These are phyloP conservation scores for Mycena floridula DNA, from an alignment of 768 basidiomycete species.

Conservation along the genomic window DNA sequence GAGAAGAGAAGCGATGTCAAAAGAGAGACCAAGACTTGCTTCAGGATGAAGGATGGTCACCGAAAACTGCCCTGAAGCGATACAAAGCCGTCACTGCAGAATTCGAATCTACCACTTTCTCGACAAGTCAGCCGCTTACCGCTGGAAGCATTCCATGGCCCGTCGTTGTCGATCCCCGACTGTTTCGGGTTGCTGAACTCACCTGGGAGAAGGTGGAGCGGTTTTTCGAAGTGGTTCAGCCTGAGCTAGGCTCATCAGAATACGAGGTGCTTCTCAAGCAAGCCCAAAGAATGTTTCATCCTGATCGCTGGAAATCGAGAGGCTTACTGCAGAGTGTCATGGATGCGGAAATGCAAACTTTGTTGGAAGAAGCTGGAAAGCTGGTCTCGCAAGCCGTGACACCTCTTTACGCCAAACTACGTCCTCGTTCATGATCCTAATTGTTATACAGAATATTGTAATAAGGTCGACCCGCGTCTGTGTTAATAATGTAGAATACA, in stretches of 20 bases:
- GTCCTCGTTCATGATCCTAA: too few relatives aligned
- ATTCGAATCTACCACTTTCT: not conserved
- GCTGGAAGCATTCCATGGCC: not conserved
- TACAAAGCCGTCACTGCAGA: not conserved
- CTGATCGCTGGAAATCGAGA: conserved; percentile 51
- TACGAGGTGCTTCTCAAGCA: conserved; percentile 45
- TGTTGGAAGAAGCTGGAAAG: conserved; percentile 44
- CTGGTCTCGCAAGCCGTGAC: conserved; percentile 55
- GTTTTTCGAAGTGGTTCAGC: conserved; percentile 40
- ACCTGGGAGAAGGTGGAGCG: conserved; percentile 49
- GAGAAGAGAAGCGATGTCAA: not conserved
- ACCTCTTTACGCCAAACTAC: conserved; percentile 42
- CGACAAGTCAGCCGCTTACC: not conserved
- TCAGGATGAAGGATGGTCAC: not conserved
- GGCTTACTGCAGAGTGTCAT: conserved; percentile 36
- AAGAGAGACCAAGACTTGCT: not conserved
- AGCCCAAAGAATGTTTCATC: conserved; percentile 51
- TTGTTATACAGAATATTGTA: too few relatives aligned
- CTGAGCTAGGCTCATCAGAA: conserved; percentile 32
- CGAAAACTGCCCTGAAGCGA: not conserved
- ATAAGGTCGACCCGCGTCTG: too few relatives aligned
- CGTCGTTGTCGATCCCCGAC: not conserved
- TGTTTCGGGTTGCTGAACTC: conserved; percentile 37
- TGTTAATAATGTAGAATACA: too few relatives aligned
- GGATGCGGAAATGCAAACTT: conserved; percentile 34